Evolutionary conservation across 2,329 filamentous ascomycete species (phyloP).

Genomic region (Rutstroemia sp.): DNA sequence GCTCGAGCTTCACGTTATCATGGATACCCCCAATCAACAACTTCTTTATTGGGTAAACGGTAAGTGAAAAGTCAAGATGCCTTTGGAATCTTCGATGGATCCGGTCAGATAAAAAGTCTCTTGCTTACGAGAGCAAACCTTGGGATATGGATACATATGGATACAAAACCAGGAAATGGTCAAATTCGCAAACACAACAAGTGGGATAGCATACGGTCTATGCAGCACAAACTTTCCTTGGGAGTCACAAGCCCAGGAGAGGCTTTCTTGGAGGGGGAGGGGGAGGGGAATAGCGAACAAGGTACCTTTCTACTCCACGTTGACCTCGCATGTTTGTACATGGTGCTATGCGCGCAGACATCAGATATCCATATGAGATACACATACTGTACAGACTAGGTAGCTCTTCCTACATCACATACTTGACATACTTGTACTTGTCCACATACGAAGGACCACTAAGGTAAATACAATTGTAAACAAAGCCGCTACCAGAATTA

Average conservation of each 20-base stretch:
- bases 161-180: too few relatives aligned
- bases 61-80: too few relatives aligned
- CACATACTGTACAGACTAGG: too few relatives aligned
- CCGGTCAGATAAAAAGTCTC: not conserved
- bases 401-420: too few relatives aligned
- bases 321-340: too few relatives aligned
- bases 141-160: not conserved
- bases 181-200: not conserved
- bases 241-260: not conserved
- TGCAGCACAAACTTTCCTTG: not conserved
- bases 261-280: not conserved
- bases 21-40: not conserved
- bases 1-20: not conserved
- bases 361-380: too few relatives aligned
- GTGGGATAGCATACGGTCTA: not conserved
- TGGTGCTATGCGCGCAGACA: too few relatives aligned
- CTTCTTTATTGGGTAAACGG: not conserved
- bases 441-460: too few relatives aligned
- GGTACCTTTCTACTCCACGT: too few relatives aligned
- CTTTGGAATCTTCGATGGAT: not conserved
- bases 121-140: not conserved
- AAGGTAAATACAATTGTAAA: too few relatives aligned
- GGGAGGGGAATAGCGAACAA: too few relatives aligned
- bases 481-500: not conserved
- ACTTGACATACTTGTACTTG: too few relatives aligned